Evolutionary conservation across 176 grass and related monocot species (phyloP), one percentile per base, ranked within the genome.

Genomic region (Alloteropsis semialata): DNA sequence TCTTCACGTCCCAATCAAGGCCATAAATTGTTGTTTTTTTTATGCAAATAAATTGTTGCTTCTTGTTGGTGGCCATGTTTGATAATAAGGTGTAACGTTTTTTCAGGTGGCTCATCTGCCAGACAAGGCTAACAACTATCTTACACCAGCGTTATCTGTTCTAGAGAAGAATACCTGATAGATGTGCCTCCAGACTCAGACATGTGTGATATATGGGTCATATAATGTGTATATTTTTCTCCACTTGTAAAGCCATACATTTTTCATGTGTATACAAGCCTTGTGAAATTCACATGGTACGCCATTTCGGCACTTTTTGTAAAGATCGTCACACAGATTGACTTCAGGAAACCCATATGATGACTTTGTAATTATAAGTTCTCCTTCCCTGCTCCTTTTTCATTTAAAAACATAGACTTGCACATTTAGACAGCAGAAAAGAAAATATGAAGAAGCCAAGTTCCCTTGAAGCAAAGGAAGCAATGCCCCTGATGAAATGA

Each of bases 81-180:
- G 19, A 28, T 75, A 22, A 86, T 18, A 25, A 1, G 12, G 1
- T 75, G 36, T 45, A 37, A 27, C 54, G 7, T 4, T 81, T 71
- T 55, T 57, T 81, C 85, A 99, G 96, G 96, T 99, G 25, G 96
- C 93, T 57, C 96, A 99, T 90, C 91, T 99, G 50, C 96, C 96
- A 48, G 96, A 99, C 85, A 99, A 99, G 85, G 96, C 96, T 82
- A 99, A 98, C 79, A 98, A 99, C 83, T 99, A 96, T 46, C 91
- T 99, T 50, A 78, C 96, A 72, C 96, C 96, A 60, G 96, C 96
- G 58, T 30, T 99, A 32, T 96, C 96, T 70, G 96, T 96, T 80
- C 87, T 99, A 71, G 91, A 99, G 89, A 99, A 96, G 78, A 99
- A 99, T 75, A 96, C 96, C 39, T 99, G 85, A 96, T 51, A 64